Base-by-base conservation (phyloP, 331 rosid genomes). In the Dryas integrifolia region DNA sequence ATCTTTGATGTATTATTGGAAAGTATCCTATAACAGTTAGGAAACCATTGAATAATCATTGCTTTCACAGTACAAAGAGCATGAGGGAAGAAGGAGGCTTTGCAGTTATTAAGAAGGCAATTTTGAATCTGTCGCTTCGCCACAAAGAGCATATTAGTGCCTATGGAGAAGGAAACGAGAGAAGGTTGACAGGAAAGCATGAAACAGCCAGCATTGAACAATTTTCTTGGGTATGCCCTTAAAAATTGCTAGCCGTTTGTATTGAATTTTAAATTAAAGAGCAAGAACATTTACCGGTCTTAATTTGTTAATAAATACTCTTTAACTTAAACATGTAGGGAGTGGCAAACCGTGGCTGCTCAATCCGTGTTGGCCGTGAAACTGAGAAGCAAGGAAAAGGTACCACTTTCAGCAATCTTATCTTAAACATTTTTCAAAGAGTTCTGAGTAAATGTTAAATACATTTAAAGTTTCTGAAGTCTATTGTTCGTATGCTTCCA, bases 111-210 rank as follows among this genome's bases (percentile, higher is more conserved):
- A 95, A 95, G 92, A 92, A 90, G 91, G 97, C 98, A 43, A 95
- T 95, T 81, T 79, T 92, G 84, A 92, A 95, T 70, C 91, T 95
- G 30, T 92, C 99, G 1, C 99, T 95, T 80, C 98, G 98, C 83
- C 99, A 95, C 72, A 55, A 59, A 11, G 92, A 83, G 0, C 99
- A 95, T 82, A 95, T 92, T 48, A 83, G 87, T 67, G 98, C 99
- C 69, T 95, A 95, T 67, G 98, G 99, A 76, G 99, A 95, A 90
- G 99, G 99, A 75, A 95, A 95, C 68, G 99, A 95, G 81, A 92
- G 98, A 80, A 81, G 97, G 84, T 79, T 96, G 88, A 96, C 99
- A 65, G 99, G 99, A 86, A 90, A 88, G 92, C 98, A 96, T 56
- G 98, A 96, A 83, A 92, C 99, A 57, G 98, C 98, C 39, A 81